Evolutionary conservation across 352 stramenopile species (phyloP).

Genomic region (Globisporangium uncinulatum): DNA sequence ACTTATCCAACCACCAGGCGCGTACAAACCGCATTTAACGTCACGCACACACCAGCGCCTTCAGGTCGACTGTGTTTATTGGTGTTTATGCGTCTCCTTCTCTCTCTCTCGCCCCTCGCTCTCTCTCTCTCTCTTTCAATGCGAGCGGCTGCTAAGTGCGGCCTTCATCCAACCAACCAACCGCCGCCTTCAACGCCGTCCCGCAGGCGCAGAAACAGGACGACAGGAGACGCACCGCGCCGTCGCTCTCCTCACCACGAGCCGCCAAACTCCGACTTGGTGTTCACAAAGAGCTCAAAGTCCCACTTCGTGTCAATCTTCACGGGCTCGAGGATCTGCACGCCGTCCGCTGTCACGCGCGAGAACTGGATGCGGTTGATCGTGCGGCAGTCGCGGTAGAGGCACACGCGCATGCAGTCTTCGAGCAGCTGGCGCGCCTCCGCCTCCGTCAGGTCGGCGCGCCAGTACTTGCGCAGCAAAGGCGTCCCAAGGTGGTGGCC

Average conservation of each 20-base stretch:
- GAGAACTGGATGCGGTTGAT: conserved; percentile 98
- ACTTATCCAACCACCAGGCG: too few relatives aligned
- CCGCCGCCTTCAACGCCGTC: background rate
- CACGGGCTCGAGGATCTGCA: conserved; percentile 92
- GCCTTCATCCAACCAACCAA: background rate
- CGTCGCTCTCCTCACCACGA: conserved; percentile 64
- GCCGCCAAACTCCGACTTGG: conserved; percentile 85
- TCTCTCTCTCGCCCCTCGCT: too few relatives aligned
- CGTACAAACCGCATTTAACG: too few relatives aligned
- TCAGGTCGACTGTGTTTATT: too few relatives aligned
- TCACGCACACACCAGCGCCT: too few relatives aligned
- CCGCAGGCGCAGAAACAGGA: too few relatives aligned
- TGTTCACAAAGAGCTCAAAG: conserved; percentile 81
- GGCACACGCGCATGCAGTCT: conserved; percentile 97
- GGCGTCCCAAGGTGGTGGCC: conserved; percentile 96
- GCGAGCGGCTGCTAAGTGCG: too few relatives aligned
- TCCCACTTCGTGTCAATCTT: conserved; percentile 96
- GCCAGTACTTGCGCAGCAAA: conserved; percentile 94
- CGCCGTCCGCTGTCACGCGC: conserved; percentile 88
- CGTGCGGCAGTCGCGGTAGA: conserved; percentile 98
- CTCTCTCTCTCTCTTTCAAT: too few relatives aligned
- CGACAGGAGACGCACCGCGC: too few relatives aligned
- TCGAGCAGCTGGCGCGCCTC: conserved; percentile 94
- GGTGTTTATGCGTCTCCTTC: too few relatives aligned
- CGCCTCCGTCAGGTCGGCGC: conserved; percentile 89